Evolutionary conservation across 176 grass and related monocot genomes (phyloP), one percentile per base, ranked within the genome.

Genomic region (Neostapfia colusana): DNA sequence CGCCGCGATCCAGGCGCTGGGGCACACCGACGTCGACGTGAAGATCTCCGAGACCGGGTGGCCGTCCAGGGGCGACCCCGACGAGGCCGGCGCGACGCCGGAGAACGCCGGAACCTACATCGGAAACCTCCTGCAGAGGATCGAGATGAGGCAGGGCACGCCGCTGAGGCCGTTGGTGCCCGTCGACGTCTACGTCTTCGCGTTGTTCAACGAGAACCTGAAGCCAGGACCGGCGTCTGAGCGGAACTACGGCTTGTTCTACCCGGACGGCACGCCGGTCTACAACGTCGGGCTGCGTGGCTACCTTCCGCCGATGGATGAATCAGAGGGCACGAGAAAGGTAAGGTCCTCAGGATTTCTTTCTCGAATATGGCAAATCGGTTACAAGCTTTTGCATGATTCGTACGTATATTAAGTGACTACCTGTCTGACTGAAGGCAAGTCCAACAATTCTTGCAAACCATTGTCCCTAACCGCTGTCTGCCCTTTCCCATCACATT

Each of bases 41-140:
- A 93, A 85, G 86, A 81, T 97, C 78, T 97, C 95, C 42, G 95
- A 97, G 87, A 97, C 95, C 1, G 95, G 95, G 42, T 97, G 95
- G 95, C 95, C 95, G 50, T 97, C 95, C 1, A 85, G 71, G 45
- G 95, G 95, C 0, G 95, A 93, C 67, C 63, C 70, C 1, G 95
- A 93, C 46, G 95, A 97, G 83, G 55, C 34, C 0, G 95, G 95
- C 28, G 95, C 95, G 7, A 97, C 89, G 63, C 86, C 86, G 6
- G 72, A 93, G 72, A 70, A 97, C 79, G 95, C 95, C 15, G 86
- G 86, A 13, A 91, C 64, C 2, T 97, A 97, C 27, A 86, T 91
- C 55, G 84, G 89, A 0, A 97, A 97, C 84, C 76, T 97, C 37
- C 70, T 97, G 76, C 84, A 42, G 85, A 81, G 86, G 83, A 88